Evolutionary conservation across 2,329 filamentous ascomycete species (phyloP).

Genomic region (Fonsecaea pugnacius): DNA sequence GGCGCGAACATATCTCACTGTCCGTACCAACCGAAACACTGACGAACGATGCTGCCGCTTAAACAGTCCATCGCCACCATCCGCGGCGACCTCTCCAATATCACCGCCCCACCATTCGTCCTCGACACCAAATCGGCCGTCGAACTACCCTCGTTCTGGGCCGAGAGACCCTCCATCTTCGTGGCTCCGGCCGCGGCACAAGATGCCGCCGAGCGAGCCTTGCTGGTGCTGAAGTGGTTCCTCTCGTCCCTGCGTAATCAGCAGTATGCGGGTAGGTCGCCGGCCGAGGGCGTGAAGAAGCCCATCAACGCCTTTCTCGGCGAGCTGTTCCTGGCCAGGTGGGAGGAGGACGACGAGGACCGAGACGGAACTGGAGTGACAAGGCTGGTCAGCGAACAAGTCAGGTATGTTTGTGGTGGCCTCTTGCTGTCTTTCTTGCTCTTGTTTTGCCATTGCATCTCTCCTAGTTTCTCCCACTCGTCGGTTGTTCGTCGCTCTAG

Average conservation of each 20-base stretch:
- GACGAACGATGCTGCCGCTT: background rate
- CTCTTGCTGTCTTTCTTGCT: background rate
- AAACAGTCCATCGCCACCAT: constrained; percentile 73
- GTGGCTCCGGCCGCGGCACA: constrained; percentile 79
- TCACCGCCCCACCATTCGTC: constrained; percentile 82
- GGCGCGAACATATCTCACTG: background rate
- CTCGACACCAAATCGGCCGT: constrained; percentile 77
- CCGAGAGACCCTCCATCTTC: constrained; percentile 76
- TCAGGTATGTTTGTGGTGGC: constrained; percentile 25
- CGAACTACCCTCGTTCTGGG: constrained; percentile 83
- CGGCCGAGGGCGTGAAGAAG: constrained; percentile 36
- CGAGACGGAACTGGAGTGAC: constrained; percentile 22
- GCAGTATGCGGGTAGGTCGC: constrained; percentile 43
- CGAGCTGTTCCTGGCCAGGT: constrained; percentile 34
- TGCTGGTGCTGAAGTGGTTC: constrained; percentile 96
- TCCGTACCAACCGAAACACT: too few relatives aligned
- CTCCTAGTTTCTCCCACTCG: too few relatives aligned
- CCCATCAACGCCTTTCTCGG: constrained; percentile 37
- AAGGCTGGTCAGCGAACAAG: constrained; percentile 36
- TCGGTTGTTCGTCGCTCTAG: background rate
- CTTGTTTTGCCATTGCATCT: background rate
- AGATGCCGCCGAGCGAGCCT: constrained; percentile 78
- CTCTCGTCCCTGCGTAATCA: constrained; percentile 90
- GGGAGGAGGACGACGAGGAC: constrained; percentile 26
- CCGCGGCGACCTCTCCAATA: constrained; percentile 77